A percentile compares a stretch with the other conserved stretches of the same genome.
Evolutionary conservation across 495 filamentous ascomycete genomes (phyloP).

Genomic region (Aspergillus panamensis): DNA sequence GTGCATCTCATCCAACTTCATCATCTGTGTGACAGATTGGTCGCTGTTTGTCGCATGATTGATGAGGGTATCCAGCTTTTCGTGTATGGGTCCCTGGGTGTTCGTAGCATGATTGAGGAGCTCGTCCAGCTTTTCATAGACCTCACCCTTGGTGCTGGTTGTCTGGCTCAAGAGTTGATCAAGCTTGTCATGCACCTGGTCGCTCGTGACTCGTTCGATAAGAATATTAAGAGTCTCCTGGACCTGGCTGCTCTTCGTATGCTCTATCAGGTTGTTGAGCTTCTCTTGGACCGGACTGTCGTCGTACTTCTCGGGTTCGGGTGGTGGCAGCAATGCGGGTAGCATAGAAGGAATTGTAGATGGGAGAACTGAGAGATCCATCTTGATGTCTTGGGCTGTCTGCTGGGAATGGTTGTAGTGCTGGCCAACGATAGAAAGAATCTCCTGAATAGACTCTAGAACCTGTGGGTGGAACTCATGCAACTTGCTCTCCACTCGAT

Average conservation of each 20-base stretch:
- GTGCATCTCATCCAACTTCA: conserved; percentile 85
- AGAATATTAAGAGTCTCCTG: conserved; percentile 81
- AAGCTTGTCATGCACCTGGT: conserved; percentile 42
- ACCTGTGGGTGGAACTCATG: conserved; percentile 82
- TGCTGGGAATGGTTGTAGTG: conserved; percentile 68
- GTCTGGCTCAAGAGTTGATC: conserved; percentile 60
- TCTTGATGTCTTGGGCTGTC: conserved; percentile 48
- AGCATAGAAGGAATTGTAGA: conserved; percentile 45
- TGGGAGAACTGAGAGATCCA: conserved; percentile 52
- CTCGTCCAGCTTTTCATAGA: conserved; percentile 43
- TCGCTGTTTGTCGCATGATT: conserved; percentile 36
- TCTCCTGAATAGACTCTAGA: conserved; percentile 73
- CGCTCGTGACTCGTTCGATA: conserved; percentile 54
- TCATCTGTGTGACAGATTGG: conserved; percentile 56
- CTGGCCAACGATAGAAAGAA: conserved; percentile 73
- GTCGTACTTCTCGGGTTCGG: conserved; percentile 57
- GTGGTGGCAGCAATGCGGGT: conserved; percentile 47
- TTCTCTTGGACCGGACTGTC: conserved; percentile 74
- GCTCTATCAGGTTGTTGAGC: conserved; percentile 74
- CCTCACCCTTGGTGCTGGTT: conserved; percentile 47
- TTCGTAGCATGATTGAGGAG: conserved; percentile 61
- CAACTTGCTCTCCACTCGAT: conserved; percentile 69
- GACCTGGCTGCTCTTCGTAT: conserved; percentile 52
- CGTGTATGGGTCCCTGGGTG: conserved; percentile 66
- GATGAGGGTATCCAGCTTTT: conserved; percentile 53